Conservation (phyloP, 345 rosid species). For the Laguncularia racemosa region DNA sequence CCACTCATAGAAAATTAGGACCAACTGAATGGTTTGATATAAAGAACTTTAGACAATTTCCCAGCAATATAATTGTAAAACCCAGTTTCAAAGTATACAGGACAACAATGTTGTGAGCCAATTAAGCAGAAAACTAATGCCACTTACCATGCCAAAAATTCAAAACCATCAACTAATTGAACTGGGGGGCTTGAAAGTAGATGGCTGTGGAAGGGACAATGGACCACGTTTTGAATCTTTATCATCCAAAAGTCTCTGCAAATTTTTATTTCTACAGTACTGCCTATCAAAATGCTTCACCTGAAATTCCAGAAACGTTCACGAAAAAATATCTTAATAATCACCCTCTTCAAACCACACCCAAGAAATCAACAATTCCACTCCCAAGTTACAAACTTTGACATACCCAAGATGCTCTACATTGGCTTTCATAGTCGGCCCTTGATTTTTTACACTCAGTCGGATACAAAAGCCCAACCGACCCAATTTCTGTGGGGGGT, state of each 20-base stretch:
- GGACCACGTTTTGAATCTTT: slow-evolving; percentile 66
- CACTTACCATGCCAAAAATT: slow-evolving; percentile 1
- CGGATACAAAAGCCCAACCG: slow-evolving; percentile 76
- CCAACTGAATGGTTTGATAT: too few species aligned
- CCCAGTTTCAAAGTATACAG: too few species aligned
- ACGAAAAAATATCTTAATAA: neutral
- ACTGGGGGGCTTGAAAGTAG: slow-evolving; percentile 59
- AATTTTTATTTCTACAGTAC: slow-evolving; percentile 64
- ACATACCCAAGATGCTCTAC: slow-evolving; percentile 76
- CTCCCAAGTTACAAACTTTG: neutral
- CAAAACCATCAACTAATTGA: slow-evolving; percentile 4
- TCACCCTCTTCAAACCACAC: neutral
- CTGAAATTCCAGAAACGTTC: slow-evolving; percentile 17
- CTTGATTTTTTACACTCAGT: slow-evolving; percentile 50
- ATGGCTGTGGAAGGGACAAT: slow-evolving; percentile 68
- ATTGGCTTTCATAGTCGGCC: slow-evolving; percentile 39
- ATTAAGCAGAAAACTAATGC: slow-evolving; percentile 1
- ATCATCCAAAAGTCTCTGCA: slow-evolving; percentile 65
- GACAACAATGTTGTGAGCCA: neutral
- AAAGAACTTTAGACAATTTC: too few species aligned
- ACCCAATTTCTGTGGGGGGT: slow-evolving; percentile 62
- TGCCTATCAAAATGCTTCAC: slow-evolving; percentile 87
- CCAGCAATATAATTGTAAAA: too few species aligned
- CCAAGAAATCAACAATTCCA: neutral
- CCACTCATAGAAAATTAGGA: too few species aligned